Evolutionary conservation across 345 rosid species (phyloP), one percentile per base, ranked within the genome.

Genomic region (Populus simonii): DNA sequence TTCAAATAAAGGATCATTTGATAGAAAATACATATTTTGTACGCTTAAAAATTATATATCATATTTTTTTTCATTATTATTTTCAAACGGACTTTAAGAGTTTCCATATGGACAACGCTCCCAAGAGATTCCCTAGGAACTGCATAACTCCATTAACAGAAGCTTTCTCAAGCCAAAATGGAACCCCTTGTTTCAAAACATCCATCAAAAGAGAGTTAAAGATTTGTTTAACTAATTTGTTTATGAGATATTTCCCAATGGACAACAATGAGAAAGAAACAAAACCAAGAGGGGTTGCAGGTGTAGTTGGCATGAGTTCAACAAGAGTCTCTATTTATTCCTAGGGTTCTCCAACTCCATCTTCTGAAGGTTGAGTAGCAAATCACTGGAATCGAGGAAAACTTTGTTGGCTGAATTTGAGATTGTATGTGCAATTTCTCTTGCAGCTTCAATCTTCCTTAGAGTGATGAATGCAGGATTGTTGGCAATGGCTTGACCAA

Each of bases 401-500:
- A 92, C 93, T 84, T 84, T 92, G 92, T 96, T 93, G 81, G 86
- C 82, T 8, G 97, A 89, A 57, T 80, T 81, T 7, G 98, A 66
- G 16, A 95, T 93, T 7, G 93, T 95, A 0, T 91, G 91, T 0
- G 99, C 96, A 29, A 93, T 95, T 80, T 95, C 98, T 88, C 99
- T 91, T 3, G 94, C 88, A 11, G 99, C 99, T 86, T 95, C 99
- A 25, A 95, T 95, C 86, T 87, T 92, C 84, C 99, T 91, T 75
- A 95, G 85, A 0, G 99, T 92, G 82, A 93, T 92, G 75, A 95
- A 95, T 5, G 99, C 97, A 18, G 93, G 92, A 79, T 95, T 95
- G 76, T 89, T 91, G 17, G 98, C 99, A 70, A 95, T 95, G 17
- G 98, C 96, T 83, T 92, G 92, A 68, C 99, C 99, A 45, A 95